Evolutionary conservation across 306 rosid species (phyloP), one percentile per base, ranked within the genome.

Genomic region (Pyrus bretschneideri): DNA sequence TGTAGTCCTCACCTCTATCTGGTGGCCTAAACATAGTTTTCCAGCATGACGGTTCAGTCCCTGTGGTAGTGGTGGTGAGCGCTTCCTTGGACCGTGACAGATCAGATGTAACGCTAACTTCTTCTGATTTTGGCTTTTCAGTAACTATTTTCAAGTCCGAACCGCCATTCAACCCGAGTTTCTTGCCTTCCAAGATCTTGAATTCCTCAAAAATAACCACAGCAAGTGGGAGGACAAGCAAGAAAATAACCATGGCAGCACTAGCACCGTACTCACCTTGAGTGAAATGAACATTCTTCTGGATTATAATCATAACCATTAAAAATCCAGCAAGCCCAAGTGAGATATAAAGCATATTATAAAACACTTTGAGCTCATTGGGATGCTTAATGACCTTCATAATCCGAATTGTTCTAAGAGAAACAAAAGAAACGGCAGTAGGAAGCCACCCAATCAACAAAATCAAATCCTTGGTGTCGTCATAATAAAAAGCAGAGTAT

Each of bases 251-350:
- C 70, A 81, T 55, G 4, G 77, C 73, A 30, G 88, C 83, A 76
- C 88, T 86, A 21, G 64, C 73, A n/a, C 82, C 85, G 33, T 61
- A 88, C 67, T 80, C 92, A 19, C 31, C 22, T 33, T 23, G 79
- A 0, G 80, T 76, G 62, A 88, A 88, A 2, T 44, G n/a, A 9
- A 61, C 80, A 14, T 54, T 42, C 3, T 75, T 83, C 27, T 88
- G 71, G 4, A 86, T 9, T 21, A 88, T 86, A 63, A 86, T 88
- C 88, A 86, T 86, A n/a, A 88, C 40, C 88, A 86, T 88, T 14
- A 88, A 69, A 67, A 86, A 88, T 29, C 92, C 89, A 12, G 92
- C 92, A 2, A 88, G 92, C 7, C 88, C 92, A 14, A 88, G 92
- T 15, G 92, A 88, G 64, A 88, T 80, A 73, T 81, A 88, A 42